Evolutionary conservation across 2,329 filamentous ascomycete species (phyloP), one percentile per base, ranked within the genome.

Genomic region (Fusarium coffeatum): DNA sequence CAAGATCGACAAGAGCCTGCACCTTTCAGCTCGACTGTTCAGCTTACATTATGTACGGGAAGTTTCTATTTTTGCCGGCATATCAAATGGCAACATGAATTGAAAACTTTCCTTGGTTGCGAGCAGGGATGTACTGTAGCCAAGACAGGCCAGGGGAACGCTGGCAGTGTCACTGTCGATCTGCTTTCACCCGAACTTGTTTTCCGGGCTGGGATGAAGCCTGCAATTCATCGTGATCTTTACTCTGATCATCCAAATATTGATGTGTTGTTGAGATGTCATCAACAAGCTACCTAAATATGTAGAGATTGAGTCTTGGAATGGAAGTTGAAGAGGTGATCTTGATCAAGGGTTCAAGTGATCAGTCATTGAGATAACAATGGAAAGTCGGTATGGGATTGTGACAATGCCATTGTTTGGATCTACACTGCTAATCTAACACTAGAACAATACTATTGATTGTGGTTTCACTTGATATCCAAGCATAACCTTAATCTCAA

Each of bases 81-180:
- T 20, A 16, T 25, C 11, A 27, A 51, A 46, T 8, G 15, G n/a
- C n/a, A n/a, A n/a, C n/a, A n/a, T n/a, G n/a, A n/a, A n/a, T n/a
- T n/a, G 4, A n/a, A 27, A 25, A 25, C n/a, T 18, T 50, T 42
- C 23, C 32, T 53, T 41, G 49, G 49, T 18, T 22, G 41, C 15
- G 5, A 63, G 46, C 45, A 54, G 28, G 49, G 15, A 50, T 68
- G 63, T 51, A 64, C 27, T 30, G 28, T 30, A 30, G 59, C 37
- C 50, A 71, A 66, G 34, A 43, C 49, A 64, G 41, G 6, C 43
- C 25, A 23, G 43, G 32, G 13, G 41, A 43, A 16, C 41, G 20
- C 47, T 32, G 42, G n/a, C 18, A n/a, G 61, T 67, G 47, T 41
- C 2, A 57, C 61, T 6, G 27, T 25, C 32, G 30, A 23, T 42